Evolutionary conservation across 257 asterid species (phyloP).

Genomic region (Petrea volubilis): DNA sequence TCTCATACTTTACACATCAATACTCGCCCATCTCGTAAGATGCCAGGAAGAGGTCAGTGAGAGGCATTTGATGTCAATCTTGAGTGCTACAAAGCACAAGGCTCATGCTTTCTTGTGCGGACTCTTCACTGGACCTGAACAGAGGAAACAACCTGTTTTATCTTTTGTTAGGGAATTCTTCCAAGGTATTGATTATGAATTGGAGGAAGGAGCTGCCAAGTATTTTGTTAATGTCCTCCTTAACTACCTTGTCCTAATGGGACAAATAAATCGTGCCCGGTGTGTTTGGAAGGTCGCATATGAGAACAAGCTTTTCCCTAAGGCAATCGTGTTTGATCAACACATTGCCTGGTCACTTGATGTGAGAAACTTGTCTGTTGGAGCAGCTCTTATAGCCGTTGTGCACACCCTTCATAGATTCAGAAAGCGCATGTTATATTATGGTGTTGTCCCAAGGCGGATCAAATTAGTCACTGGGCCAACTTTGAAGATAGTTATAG

Average conservation of each 20-base stretch:
- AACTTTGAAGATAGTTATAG: constrained; percentile 81
- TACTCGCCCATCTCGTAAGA: constrained; percentile 85
- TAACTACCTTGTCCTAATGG: constrained; percentile 95
- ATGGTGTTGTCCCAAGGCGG: constrained; percentile 93
- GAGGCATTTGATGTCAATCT: constrained; percentile 90
- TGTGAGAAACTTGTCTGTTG: constrained; percentile 90
- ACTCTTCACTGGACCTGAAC: constrained; percentile 91
- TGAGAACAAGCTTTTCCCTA: constrained; percentile 92
- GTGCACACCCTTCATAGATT: constrained; percentile 97
- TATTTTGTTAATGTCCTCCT: constrained; percentile 93
- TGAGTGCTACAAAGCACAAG: constrained; percentile 81
- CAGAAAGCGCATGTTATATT: constrained; percentile 93
- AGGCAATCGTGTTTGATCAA: constrained; percentile 97
- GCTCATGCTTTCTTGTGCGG: constrained; percentile 94
- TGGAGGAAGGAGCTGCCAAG: constrained; percentile 92
- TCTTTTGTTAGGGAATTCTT: constrained; percentile 89
- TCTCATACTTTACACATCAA: constrained; percentile 90
- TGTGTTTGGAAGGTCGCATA: constrained; percentile 98
- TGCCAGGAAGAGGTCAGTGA: constrained; percentile 89
- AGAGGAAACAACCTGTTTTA: constrained; percentile 80
- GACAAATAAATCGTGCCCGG: constrained; percentile 97
- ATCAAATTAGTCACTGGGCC: constrained; percentile 96
- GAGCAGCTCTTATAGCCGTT: constrained; percentile 93
- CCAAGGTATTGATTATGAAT: constrained; percentile 78
- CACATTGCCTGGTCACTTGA: constrained; percentile 99